Evolutionary conservation across 73 alveolate genomes (phyloP), one percentile per base, ranked within the genome.

Genomic region (Paramecium pentaurelia): DNA sequence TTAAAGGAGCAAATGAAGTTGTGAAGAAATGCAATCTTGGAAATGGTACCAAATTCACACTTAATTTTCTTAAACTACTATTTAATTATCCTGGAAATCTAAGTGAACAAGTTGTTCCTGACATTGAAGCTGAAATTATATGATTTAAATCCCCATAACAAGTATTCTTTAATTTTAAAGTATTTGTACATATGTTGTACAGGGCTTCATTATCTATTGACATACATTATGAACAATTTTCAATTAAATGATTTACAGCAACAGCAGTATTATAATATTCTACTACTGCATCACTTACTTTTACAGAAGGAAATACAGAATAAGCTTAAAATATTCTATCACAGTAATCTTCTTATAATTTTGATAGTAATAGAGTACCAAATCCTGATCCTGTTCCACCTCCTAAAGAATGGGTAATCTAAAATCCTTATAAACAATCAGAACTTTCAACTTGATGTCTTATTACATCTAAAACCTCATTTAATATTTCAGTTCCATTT

Each of bases 1-100:
- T 37, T 10, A 95, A 83, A 20, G 98, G 98, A n/a, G 97, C 98
- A 58, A 84, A 51, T 6, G 95, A 58, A 6, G 89, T 58, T 6
- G 96, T 94, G 38, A 94, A 60, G 87, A 94, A 95, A 80, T 95
- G 98, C 38, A 94, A 58, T 64, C 98, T 45, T 3, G 97, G 96
- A 95, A 94, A 95, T 20, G 97, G 97, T 25, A 89, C 86, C 38
- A 95, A 92, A 47, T 95, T 93, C 7, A 94, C 93, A 11, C 92
- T 60, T n/a, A 95, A 86, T 88, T 95, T 95, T 47, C 98, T 84
- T 2, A 95, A 54, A 80, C 93, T 96, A 25, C 96, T 42, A 71
- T 93, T 95, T 58, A 89, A 84, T 73, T 86, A 45, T 4, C 98
- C 98, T 16, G 96, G 96, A 85, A 95, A 95, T 83, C 98, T 77